A percentile compares a stretch with the other conserved stretches of the same genome.
These are phyloP conservation scores for Fusarium paranaense DNA, from an alignment of 2,329 filamentous ascomycete species.

Conservation along the genomic window DNA sequence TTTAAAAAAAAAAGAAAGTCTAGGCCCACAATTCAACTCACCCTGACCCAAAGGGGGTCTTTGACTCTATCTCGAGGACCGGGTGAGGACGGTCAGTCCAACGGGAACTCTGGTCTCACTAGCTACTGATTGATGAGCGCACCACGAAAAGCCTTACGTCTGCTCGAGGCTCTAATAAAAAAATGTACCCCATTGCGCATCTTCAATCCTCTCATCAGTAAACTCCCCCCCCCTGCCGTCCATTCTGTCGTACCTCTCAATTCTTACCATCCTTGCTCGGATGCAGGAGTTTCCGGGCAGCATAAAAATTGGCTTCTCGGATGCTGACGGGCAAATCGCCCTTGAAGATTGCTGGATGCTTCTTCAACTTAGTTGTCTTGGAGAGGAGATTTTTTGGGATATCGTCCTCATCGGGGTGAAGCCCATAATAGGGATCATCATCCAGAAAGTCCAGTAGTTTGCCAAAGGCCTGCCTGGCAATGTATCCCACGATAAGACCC, in stretches of 20 bases:
- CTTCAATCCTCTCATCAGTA: neutral
- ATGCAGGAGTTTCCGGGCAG: neutral
- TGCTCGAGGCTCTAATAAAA: too few relatives aligned
- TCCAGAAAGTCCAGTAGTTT: neutral
- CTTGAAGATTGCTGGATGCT: neutral
- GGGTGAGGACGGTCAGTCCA: too few relatives aligned
- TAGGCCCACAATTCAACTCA: neutral
- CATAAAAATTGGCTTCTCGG: neutral
- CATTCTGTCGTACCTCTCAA: neutral
- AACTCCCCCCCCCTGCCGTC: neutral
- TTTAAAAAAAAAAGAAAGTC: neutral
- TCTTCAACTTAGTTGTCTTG: neutral
- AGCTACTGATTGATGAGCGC: neutral
- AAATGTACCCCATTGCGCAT: too few relatives aligned
- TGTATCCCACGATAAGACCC: neutral
- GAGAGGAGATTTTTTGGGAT: neutral
- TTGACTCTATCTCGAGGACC: too few relatives aligned
- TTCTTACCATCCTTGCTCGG: neutral
- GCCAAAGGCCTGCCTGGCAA: neutral
- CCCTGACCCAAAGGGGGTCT: neutral
- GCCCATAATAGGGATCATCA: neutral
- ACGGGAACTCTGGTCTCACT: neutral
- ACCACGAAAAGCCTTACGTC: neutral
- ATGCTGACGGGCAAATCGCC: neutral
- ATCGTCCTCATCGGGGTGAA: neutral